phyloP scores from a whole-genome alignment of 2,329 filamentous ascomycete species.

The Pestalotiopsis fici region DNA sequence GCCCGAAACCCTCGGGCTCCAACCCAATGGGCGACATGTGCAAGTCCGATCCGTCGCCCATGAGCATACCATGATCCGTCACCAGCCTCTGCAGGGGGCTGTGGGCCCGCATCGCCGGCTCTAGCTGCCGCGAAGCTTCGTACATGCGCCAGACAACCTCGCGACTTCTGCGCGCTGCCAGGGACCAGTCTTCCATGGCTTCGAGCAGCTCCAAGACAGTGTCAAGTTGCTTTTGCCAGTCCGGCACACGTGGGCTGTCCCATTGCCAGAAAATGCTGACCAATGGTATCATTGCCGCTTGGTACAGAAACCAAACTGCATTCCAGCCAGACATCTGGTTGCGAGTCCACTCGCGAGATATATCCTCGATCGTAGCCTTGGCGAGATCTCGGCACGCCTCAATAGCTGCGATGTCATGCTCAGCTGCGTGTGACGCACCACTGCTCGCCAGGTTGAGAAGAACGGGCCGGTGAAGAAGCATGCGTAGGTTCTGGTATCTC shows the following conservation, averaged over 20 bases:
- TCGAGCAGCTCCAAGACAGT: constrained; percentile 62
- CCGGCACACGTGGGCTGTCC: constrained; percentile 46
- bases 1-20: constrained; percentile 50
- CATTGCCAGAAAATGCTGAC: constrained; percentile 73
- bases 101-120: constrained; percentile 33
- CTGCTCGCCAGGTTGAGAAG: constrained; percentile 66
- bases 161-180: constrained; percentile 61
- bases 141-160: constrained; percentile 67
- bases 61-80: constrained; percentile 35
- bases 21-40: constrained; percentile 55
- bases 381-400: constrained; percentile 70
- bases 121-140: constrained; percentile 51
- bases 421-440: constrained; percentile 48
- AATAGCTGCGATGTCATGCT: constrained; percentile 69
- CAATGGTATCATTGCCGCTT: constrained; percentile 77
- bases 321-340: constrained; percentile 82
- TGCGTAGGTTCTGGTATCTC: constrained; percentile 77
- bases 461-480: constrained; percentile 73
- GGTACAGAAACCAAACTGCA: constrained; percentile 80
- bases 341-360: constrained; percentile 67
- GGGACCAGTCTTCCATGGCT: constrained; percentile 65
- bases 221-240: constrained; percentile 60
- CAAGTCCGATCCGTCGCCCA: constrained; percentile 38
- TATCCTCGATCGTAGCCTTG: constrained; percentile 71
- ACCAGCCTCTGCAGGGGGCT: constrained; percentile 32